phyloP scores from a whole-genome alignment of 805 yeast genomes.

The Spathaspora arborariae region DNA sequence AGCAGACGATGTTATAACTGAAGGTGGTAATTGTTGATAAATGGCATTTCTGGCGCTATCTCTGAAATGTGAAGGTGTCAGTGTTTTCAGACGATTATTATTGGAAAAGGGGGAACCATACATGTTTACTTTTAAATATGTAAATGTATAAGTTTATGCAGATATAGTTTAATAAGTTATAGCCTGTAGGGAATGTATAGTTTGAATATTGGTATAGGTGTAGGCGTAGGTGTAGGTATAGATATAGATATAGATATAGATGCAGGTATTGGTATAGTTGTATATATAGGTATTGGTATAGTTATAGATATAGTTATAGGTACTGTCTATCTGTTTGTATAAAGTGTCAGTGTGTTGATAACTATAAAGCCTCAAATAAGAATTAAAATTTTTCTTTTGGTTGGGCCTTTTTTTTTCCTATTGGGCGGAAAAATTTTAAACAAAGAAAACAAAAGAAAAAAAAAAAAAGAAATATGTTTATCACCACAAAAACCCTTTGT shows the following conservation, averaged over 20 bases:
- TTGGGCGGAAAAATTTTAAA: not conserved
- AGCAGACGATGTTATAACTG: slow-evolving; percentile 13
- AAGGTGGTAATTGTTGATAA: slow-evolving; percentile 37
- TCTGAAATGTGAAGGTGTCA: slow-evolving; percentile 38
- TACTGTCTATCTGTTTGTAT: too few species aligned
- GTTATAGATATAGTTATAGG: too few species aligned
- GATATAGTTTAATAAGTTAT: too few species aligned
- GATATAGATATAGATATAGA: too few species aligned
- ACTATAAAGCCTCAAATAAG: not conserved
- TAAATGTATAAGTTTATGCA: not conserved
- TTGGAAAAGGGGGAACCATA: slow-evolving; percentile 28
- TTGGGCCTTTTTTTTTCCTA: not conserved
- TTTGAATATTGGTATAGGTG: too few species aligned
- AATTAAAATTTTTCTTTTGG: not conserved
- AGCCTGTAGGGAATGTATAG: too few species aligned
- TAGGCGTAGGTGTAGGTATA: too few species aligned
- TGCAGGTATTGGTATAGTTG: too few species aligned
- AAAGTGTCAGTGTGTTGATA: too few species aligned
- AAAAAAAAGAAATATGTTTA: not conserved
- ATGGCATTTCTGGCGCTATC: slow-evolving; percentile 43
- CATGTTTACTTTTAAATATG: slow-evolving; percentile 14
- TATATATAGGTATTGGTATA: too few species aligned
- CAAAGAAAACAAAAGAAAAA: not conserved
- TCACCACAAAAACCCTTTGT: not conserved
- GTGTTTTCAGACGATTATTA: slow-evolving; percentile 17